Conservation (phyloP, 495 filamentous ascomycete genomes). For the Acidomyces sp. region DNA sequence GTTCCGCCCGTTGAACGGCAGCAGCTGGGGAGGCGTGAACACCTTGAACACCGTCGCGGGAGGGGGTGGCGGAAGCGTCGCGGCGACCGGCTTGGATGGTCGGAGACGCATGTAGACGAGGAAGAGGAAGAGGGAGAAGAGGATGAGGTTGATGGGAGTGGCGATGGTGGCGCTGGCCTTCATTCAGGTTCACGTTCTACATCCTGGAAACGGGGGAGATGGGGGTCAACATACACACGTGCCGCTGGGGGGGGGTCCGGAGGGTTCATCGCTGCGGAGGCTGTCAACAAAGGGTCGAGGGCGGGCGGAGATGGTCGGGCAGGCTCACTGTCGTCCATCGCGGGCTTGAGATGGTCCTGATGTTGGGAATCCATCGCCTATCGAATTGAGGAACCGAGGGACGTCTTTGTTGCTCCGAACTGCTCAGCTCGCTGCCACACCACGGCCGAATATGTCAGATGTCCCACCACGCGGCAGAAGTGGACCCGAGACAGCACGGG, state of each 20-base stretch:
- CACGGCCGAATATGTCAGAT: too few relatives aligned
- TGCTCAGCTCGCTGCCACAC: too few relatives aligned
- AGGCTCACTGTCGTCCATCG: neutral
- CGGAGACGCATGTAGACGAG: slow-evolving; percentile 40
- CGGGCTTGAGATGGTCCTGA: too few relatives aligned
- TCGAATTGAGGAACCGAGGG: too few relatives aligned
- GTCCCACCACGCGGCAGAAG: too few relatives aligned
- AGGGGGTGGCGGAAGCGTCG: slow-evolving; percentile 53
- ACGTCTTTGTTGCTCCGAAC: too few relatives aligned
- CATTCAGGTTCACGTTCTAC: too few relatives aligned
- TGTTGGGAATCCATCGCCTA: too few relatives aligned
- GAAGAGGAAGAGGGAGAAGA: slow-evolving; percentile 32
- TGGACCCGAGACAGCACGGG: too few relatives aligned
- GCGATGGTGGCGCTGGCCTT: slow-evolving; percentile 22
- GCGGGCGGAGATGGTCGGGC: neutral
- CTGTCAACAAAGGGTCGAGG: neutral
- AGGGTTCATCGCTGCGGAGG: slow-evolving; percentile 3
- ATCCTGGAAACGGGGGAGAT: too few relatives aligned
- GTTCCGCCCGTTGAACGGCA: slow-evolving; percentile 75
- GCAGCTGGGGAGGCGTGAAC: slow-evolving; percentile 75
- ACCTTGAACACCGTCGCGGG: slow-evolving; percentile 73
- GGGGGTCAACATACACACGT: slow-evolving; percentile 16
- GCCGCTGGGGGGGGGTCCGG: slow-evolving; percentile 6
- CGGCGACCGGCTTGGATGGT: slow-evolving; percentile 30
- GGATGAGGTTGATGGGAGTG: slow-evolving; percentile 28